Base-by-base conservation (phyloP, 2,329 filamentous ascomycete species). In the Apiospora pterosperma region DNA sequence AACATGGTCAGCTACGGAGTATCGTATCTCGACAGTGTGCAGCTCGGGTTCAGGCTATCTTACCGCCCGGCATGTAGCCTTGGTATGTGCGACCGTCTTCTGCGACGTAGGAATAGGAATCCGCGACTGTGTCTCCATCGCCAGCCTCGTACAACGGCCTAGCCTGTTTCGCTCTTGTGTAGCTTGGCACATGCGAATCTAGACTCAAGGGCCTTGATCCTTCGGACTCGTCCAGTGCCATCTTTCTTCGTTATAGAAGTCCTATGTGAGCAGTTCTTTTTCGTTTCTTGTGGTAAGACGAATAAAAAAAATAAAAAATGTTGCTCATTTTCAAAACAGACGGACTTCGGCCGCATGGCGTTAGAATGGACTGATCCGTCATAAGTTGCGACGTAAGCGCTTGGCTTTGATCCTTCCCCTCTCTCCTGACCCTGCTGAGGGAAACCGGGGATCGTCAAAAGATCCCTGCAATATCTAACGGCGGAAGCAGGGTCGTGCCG, bases 1-100 rank as follows among this genome's bases (percentile, higher is more conserved):
- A 5, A 2, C 16, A 42, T 55, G 16, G 48, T 55, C 48, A 55
- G 28, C 48, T 8, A 55, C 10, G 28, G 19, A 10, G 28, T 19
- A 34, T 19, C 25, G 28, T 19, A 34, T 19, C 25, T 11, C 44
- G 28, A n/a, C 0, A 31, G 16, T 7, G 3, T 2, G n/a, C 19
- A 23, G 42, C n/a, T 52, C 14, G 14, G 16, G 7, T 31, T 16
- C 19, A 36, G 21, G 31, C n/a, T 7, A 14, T 11, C 59, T 31
- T 61, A 61, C 59, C 36, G 36, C 59, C 59, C 5, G 59, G 59
- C 59, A 61, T 61, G 23, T 61, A 61, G 10, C 59, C 59, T 4
- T 61, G 59, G 23, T 61, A 61, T 0, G 59, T 61, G 14, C 59
- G 36, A 10, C 59, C 36, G 16, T 41, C 59, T 14, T 61, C 59